A percentile compares a stretch with the other conserved stretches of the same genome.
Conservation (phyloP, 306 rosid species). For the Trifolium dubium region DNA sequence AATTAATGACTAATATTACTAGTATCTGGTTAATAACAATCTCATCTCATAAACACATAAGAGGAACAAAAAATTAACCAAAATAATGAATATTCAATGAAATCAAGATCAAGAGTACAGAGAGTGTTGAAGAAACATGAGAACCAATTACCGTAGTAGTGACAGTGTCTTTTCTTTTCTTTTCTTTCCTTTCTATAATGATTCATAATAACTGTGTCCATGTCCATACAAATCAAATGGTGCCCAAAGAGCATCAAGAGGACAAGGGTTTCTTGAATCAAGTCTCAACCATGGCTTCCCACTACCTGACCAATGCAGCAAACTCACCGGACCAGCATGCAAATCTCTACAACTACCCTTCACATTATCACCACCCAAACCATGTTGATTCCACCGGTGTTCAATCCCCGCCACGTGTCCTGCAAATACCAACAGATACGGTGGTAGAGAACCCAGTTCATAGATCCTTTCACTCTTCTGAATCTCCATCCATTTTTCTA, state of each 20-base stretch:
- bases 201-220: neutral
- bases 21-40: constrained; percentile 7
- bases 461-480: constrained; percentile 74
- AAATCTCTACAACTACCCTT: constrained; percentile 71
- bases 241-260: constrained; percentile 68
- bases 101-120: neutral
- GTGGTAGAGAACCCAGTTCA: constrained; percentile 78
- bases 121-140: neutral
- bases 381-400: constrained; percentile 88
- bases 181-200: neutral
- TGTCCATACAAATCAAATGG: constrained; percentile 71
- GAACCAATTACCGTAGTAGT: neutral
- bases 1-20: neutral
- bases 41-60: neutral
- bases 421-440: constrained; percentile 71
- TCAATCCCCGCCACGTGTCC: constrained; percentile 83
- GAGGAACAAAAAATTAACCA: neutral
- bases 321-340: constrained; percentile 77
- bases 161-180: neutral
- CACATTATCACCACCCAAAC: constrained; percentile 79
- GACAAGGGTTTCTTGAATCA: constrained; percentile 67
- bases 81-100: neutral
- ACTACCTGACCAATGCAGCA: constrained; percentile 84
- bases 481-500: constrained; percentile 80
- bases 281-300: constrained; percentile 79